Evolutionary conservation across 192 early-diverging fungal species (phyloP), one percentile per base, ranked within the genome.

Genomic region (Backusella australiensis): DNA sequence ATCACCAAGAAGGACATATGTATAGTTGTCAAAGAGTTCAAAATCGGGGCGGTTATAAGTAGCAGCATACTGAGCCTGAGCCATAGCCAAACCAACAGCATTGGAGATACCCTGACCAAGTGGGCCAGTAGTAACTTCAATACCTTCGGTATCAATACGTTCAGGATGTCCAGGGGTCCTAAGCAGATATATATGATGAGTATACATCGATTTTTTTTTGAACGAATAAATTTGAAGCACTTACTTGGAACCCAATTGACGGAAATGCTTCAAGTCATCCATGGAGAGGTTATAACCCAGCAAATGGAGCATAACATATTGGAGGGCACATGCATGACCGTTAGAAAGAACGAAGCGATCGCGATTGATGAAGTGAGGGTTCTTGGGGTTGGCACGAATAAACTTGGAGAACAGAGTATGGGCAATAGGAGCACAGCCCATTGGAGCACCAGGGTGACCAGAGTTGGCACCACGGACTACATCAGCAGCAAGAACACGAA

Each of bases 311-410:
- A 96, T 81, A 52, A 93, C 86, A 83, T 99, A 99, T 82, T 95
- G 94, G 75, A 99, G 86, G 3, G 90, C 95, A 78, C 97, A 97
- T n/a, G 82, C 98, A 84, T 99, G 98, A 34, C 98, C 98, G 84
- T 98, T 98, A 63, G 97, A 98, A 73, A 99, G 89, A 19, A 99
- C 93, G 75, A 99, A 99, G 38, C 98, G 96, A 83, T 99, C 97
- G 65, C 96, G 94, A 84, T 96, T 97, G 76, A 94, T 80, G 96
- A 97, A 98, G 71, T 91, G 78, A 75, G 95, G 94, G 86, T 97
- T 90, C 81, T 89, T 88, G 72, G 98, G 97, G 87, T 96, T 95
- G 73, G 85, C 89, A 68, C 85, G 91, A 81, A 98, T 88, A 82
- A 91, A 93, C 53, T 86, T 87, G n/a, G 91, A 91, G 81, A 96